These are phyloP conservation scores for Rhododendron ovatum DNA, from an alignment of 148 eudicot species.

Conservation along the genomic window DNA sequence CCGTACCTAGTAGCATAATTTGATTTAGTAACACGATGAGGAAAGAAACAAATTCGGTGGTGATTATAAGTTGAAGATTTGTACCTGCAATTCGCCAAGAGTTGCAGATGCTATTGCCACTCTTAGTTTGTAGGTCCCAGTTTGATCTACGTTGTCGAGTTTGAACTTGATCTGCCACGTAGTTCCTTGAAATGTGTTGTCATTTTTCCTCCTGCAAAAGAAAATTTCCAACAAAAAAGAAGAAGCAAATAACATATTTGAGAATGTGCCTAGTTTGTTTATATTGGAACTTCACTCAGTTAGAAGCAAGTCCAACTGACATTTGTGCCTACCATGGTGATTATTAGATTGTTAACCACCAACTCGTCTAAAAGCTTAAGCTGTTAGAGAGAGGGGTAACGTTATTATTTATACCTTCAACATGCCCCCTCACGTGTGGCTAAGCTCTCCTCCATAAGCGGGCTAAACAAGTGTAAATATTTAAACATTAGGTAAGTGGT, in stretches of 20 bases:
- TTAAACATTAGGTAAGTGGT: too few species aligned
- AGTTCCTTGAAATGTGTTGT: conserved; percentile 53
- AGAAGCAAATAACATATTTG: background rate
- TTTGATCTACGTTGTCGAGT: conserved; percentile 39
- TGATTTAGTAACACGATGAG: too few species aligned
- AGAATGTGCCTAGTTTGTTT: background rate
- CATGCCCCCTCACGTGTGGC: too few species aligned
- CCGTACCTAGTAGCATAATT: conserved; percentile 31
- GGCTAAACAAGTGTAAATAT: too few species aligned
- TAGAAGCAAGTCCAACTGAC: background rate
- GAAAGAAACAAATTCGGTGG: background rate
- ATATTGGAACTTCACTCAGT: background rate
- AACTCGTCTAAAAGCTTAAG: too few species aligned
- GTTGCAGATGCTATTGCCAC: conserved; percentile 81
- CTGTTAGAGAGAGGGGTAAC: too few species aligned
- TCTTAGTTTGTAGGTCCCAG: conserved; percentile 57
- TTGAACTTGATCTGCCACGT: conserved; percentile 91
- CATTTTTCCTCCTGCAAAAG: conserved; percentile 44
- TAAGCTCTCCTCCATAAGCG: too few species aligned
- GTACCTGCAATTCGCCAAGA: conserved; percentile 69
- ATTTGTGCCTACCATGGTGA: background rate
- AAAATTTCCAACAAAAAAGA: background rate
- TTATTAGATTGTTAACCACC: too few species aligned
- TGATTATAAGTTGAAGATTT: background rate
- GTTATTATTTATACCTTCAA: too few species aligned